Evolutionary conservation across 2,329 filamentous ascomycete species (phyloP), one percentile per base, ranked within the genome.

Genomic region (Penicillium sp.): DNA sequence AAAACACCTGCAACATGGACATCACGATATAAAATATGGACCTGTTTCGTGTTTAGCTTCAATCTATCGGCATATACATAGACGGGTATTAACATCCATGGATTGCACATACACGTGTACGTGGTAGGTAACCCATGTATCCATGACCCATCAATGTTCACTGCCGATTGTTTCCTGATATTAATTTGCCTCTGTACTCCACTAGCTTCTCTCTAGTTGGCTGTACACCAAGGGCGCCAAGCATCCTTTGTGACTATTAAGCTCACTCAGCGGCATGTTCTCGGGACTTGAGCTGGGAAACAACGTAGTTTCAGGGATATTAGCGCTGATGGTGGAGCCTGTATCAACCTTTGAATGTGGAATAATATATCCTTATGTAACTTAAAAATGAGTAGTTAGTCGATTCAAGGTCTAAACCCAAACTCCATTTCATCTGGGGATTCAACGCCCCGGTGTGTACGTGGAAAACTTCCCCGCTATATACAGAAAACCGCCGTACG

Each of bases 301-400:
- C 9, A 35, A 41, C 38, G 23, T 53, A 58, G 53, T 21, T 31
- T 33, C 43, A 50, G 23, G 33, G 42, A 25, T 27, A 38, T 35
- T 44, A 45, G 54, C 42, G 54, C 52, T 47, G 55, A 53, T 41
- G 21, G 57, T 58, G 49, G 53, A 55, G 49, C 10, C 35, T 31
- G 36, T 60, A 58, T 58, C 42, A 25, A n/a, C 9, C 19, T 15
- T 48, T 17, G 9, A 25, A 13, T 48, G 19, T n/a, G 7, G 19
- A 48, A 21, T 50, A 27, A n/a, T 36, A 38, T 27, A 50, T 21
- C 17, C 21, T 31, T 33, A 25, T n/a, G 4, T 56, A 31, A 49
- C 55, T 59, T 39, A 23, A 59, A 55, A 39, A 15, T 21, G 6
- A n/a, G 10, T 13, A 29, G 13, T 13, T 13, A 29, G 13, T 13